phyloP scores from a whole-genome alignment of 345 rosid genomes.

The Gossypium rotundifolium region DNA sequence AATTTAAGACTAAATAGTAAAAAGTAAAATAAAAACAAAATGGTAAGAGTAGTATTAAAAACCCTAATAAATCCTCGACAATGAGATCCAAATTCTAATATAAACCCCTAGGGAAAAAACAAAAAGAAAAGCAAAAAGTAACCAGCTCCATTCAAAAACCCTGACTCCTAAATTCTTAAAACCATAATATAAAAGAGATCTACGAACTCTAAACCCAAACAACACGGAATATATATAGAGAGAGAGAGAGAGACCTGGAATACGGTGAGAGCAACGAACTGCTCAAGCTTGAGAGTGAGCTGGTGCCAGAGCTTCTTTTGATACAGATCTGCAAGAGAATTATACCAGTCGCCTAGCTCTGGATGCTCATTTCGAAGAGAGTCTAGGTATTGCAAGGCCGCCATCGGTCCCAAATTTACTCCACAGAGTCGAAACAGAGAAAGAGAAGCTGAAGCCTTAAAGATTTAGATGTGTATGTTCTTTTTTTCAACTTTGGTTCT shows the following conservation, averaged over 20 bases:
- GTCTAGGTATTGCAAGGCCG: constrained; percentile 86
- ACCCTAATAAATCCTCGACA: not conserved
- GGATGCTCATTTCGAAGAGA: constrained; percentile 61
- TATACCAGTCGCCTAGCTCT: constrained; percentile 90
- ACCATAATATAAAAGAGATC: constrained; percentile 10
- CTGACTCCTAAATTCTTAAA: not conserved
- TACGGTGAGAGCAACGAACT: constrained; percentile 80
- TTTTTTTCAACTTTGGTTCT: not conserved
- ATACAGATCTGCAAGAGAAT: constrained; percentile 86
- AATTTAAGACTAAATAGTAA: not conserved
- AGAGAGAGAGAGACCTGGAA: constrained; percentile 49
- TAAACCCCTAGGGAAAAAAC: not conserved
- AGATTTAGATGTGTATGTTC: not conserved
- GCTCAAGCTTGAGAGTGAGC: constrained; percentile 94
- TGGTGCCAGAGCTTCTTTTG: constrained; percentile 99
- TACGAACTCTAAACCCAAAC: not conserved
- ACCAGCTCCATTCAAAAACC: not conserved
- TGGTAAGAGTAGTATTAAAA: not conserved
- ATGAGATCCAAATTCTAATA: not conserved
- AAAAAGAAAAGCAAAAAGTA: not conserved
- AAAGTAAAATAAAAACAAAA: not conserved
- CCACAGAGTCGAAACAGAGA: not conserved
- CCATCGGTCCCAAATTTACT: constrained; percentile 39
- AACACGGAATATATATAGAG: not conserved
- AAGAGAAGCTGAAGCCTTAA: not conserved